Evolutionary conservation across 768 basidiomycete species (phyloP), one percentile per base, ranked within the genome.

Genomic region (Dioszegia crocea): DNA sequence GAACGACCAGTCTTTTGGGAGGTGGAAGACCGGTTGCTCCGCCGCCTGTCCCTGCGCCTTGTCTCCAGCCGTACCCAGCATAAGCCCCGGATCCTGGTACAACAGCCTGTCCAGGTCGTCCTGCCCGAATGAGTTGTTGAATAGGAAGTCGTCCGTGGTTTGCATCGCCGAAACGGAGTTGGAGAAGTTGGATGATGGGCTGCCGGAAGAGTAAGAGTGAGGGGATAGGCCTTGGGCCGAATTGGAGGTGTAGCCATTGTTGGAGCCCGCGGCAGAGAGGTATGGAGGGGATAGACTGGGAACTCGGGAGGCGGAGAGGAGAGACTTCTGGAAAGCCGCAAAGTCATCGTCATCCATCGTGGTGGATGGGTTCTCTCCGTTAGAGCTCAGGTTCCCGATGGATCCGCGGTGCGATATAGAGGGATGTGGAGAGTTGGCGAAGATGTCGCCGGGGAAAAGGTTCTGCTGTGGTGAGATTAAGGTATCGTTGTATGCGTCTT

Each of bases 171-270:
- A 14, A 3, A n/a, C 51, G 19, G 33, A 19, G 17, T 56, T n/a
- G 1, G 70, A 67, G 48, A 64, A 72, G 26, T 19, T 64, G 10
- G 64, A 66, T 17, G 48, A 46, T 16, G 71, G 71, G 11, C 65
- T 66, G 12, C 64, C 61, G 4, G 71, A 66, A 14, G 64, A 63
- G 47, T 23, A 48, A 4, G 47, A 48, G 30, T 61, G 60, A 6
- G 67, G 66, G 5, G 71, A 72, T 30, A 55, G 57, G 14, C 33
- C 33, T 33, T 33, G 33, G 39, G 56, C 48, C 3, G 60, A 60
- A 23, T 23, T 45, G 41, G 39, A 24, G 57, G 38, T 24, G 23
- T 6, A 62, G 58, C 21, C 62, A 62, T 17, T 39, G 38, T 36
- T 38, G 14, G 33, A 33, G 6, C 8, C 33, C n/a, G 63, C 62